phyloP scores from a whole-genome alignment of 192 early-diverging fungal genomes.

The Funneliformis mosseae region DNA sequence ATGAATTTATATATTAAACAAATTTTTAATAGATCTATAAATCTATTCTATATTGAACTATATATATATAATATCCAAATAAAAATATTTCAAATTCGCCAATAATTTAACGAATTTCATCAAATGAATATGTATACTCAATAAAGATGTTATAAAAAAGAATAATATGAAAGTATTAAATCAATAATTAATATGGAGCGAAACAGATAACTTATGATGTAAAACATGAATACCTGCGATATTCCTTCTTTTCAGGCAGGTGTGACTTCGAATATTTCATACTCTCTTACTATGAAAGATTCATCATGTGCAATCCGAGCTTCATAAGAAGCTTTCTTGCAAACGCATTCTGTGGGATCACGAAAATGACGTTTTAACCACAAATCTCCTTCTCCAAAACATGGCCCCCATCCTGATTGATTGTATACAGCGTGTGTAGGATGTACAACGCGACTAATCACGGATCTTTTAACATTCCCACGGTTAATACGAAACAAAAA shows the following conservation, averaged over 20 bases:
- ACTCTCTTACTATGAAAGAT: neutral
- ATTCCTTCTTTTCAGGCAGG: neutral
- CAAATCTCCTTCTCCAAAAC: conserved; percentile 9
- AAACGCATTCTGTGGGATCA: neutral
- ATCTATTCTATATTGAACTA: neutral
- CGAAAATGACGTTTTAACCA: neutral
- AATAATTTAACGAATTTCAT: too few species aligned
- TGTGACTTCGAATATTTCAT: conserved; percentile 4
- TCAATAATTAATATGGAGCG: neutral
- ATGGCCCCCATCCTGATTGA: neutral
- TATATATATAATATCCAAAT: too few species aligned
- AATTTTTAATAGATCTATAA: neutral
- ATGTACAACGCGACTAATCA: neutral
- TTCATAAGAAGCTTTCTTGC: neutral
- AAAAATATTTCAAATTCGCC: neutral
- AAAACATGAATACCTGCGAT: too few species aligned
- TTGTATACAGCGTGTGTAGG: neutral
- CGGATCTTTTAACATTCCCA: neutral
- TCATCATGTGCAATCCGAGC: neutral
- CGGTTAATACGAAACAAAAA: conserved; percentile 1
- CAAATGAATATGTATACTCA: neutral
- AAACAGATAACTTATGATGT: neutral
- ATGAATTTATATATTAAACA: neutral
- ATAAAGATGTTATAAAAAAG: neutral
- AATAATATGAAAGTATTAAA: neutral